Evolutionary conservation across 139 green algal genomes (phyloP), one percentile per base, ranked within the genome.

Genomic region (Coelastrella sp.): DNA sequence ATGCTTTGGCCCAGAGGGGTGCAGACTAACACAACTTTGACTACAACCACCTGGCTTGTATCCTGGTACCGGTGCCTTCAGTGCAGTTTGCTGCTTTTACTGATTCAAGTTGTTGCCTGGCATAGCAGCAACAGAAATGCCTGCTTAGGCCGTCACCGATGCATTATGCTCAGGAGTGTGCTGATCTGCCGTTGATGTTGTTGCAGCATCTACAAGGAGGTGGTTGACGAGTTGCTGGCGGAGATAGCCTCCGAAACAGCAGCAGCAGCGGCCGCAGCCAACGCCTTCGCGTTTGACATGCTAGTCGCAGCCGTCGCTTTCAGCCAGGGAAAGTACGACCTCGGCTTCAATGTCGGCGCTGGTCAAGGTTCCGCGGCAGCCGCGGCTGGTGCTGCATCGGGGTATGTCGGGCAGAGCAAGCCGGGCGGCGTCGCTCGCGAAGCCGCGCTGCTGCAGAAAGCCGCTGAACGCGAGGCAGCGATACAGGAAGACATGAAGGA

Each of bases 251-350:
- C 75, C 20, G 88, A 93, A 85, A 88, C 79, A 80, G 92, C 32
- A 73, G 61, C 78, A 10, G 73, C 78, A 17, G 73, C 85, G 57
- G 74, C 73, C 65, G 89, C 82, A 57, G 91, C 89, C 4, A 83
- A 93, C 57, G 65, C 85, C 0, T 95, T 94, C 74, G 75, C 71
- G 20, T 92, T 90, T 17, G 88, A 94, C 80, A 68, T 95, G 84
- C 90, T 94, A 73, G 91, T 95, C 54, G 90, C 92, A 91, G 91
- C 91, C 47, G 93, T 94, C 11, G 93, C 93, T 2, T 93, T 90
- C 79, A 92, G 87, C 83, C 91, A 93, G n/a, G 83, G 80, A 20
- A 66, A 79, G 77, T 79, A 73, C 13, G 76, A 90, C 47, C 17
- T 78, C 11, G 77, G 76, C 22, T 58, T 81, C 54, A 81, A 59